These are phyloP conservation scores for Citrullus colocynthis DNA, from an alignment of 306 rosid genomes.

Conservation along the genomic window DNA sequence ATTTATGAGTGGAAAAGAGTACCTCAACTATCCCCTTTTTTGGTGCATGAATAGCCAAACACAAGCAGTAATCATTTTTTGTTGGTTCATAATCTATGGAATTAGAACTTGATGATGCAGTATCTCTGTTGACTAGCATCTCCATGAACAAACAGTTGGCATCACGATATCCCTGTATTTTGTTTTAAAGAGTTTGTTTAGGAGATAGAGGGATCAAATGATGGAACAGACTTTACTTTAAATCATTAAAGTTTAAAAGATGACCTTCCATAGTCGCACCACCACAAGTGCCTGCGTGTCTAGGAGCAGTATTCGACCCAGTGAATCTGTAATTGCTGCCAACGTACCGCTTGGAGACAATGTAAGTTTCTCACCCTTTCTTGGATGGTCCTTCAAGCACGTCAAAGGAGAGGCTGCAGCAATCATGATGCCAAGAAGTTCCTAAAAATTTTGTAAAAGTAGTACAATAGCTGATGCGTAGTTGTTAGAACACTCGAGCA, in stretches of 20 bases:
- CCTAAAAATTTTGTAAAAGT: background rate
- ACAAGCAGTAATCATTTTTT: constrained; percentile 90
- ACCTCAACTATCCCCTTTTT: constrained; percentile 92
- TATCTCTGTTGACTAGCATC: constrained; percentile 70
- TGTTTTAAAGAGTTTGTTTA: background rate
- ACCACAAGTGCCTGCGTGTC: constrained; percentile 97
- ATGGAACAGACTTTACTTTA: background rate
- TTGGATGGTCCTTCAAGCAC: constrained; percentile 82
- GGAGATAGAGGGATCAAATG: background rate
- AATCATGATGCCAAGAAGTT: constrained; percentile 19
- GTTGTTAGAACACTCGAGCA: background rate
- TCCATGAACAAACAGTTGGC: constrained; percentile 95
- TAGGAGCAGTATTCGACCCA: constrained; percentile 88
- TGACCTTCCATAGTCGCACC: constrained; percentile 97
- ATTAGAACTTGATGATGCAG: constrained; percentile 51
- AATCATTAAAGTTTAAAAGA: constrained; percentile 1
- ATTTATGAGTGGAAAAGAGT: constrained; percentile 1
- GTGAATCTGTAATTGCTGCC: constrained; percentile 96
- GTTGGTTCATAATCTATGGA: constrained; percentile 47
- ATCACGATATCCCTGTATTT: constrained; percentile 77
- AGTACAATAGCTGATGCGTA: background rate
- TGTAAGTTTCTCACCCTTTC: constrained; percentile 96
- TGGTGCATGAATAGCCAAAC: constrained; percentile 97
- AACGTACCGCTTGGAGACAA: constrained; percentile 95
- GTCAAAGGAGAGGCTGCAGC: constrained; percentile 79